Conservation (phyloP, 2,329 filamentous ascomycete species). For the Mycosphaerella sp. region DNA sequence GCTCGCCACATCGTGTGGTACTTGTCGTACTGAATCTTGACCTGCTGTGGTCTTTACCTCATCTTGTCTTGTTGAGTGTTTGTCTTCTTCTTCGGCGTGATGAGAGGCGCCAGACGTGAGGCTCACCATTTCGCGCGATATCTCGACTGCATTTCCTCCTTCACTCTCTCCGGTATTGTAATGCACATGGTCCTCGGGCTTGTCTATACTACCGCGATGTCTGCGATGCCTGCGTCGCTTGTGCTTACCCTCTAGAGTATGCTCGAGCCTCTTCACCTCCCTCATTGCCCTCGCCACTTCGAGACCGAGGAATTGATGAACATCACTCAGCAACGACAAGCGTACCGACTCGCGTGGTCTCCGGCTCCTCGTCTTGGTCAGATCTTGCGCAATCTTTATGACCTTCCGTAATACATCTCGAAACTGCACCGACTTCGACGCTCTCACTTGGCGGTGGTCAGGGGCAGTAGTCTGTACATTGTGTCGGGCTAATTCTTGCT, state of each 20-base stretch:
- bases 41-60: no score
- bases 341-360: conserved; percentile 1
- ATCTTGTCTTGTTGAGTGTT: neutral
- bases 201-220: neutral
- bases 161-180: neutral
- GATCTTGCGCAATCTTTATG: neutral
- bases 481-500: neutral
- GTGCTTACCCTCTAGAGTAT: conserved; percentile 2
- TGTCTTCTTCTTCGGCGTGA: neutral
- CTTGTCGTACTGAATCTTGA: no score
- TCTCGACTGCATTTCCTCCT: neutral
- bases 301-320: neutral
- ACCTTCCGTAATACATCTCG: neutral
- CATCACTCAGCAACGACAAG: conserved; percentile 6
- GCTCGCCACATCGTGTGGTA: no score
- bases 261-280: conserved; percentile 12
- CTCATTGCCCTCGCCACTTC: conserved; percentile 4
- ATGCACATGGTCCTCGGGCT: neutral
- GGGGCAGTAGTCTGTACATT: neutral
- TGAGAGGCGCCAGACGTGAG: neutral
- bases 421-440: neutral
- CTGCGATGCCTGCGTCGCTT: neutral
- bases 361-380: neutral
- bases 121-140: neutral
- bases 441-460: neutral